Base-by-base conservation (phyloP, 306 rosid genomes). In the Gastrolobium villosum region DNA sequence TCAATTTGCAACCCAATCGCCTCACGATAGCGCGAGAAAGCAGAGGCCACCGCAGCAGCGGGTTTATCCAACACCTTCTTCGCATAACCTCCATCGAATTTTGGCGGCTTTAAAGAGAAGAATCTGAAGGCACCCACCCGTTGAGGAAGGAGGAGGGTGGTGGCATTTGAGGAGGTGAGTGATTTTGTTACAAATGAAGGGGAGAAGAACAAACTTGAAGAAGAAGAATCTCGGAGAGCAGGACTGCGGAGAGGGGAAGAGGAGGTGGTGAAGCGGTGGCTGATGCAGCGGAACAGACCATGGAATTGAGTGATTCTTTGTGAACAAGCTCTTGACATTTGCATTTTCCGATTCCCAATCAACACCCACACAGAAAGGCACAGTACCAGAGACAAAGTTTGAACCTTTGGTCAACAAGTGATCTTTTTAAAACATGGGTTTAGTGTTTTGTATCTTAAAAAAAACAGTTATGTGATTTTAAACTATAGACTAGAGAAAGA, bases 1-100 rank as follows among this genome's bases (percentile, higher is more conserved):
- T 93, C 99, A 35, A 93, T 45, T 81, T 95, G 99, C 86, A 95
- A 41, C 44, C 94, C 96, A 3, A 95, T 55, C 3, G 99, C 98
- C 86, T 76, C 93, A 37, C 94, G 84, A 79, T 95, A 93, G 14
- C 98, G 86, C 36, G 89, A 75, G 64, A 92, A 83, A 11, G 96
- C 79, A 14, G 96, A 85, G 11, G 76, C 32, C 20, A 87, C 78
- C 0, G 88, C 93, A 0, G 86, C 69, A 20, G 84, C 75, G 8
- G 96, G 93, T 75, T 87, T 94, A 6, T 86, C 90, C 1, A 90
- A 41, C 37, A 83, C 73, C 78, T 78, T 89, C 75, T 86, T 90
- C 2, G 86, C 87, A 15, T 86, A 86, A 31, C 83, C 80, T 2
- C 79, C 82, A 15, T 76, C 73, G n/a, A 64, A 69, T 53, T 79